Base-by-base conservation (phyloP, 2,329 filamentous ascomycete genomes). In the Hypoxylon sp. region DNA sequence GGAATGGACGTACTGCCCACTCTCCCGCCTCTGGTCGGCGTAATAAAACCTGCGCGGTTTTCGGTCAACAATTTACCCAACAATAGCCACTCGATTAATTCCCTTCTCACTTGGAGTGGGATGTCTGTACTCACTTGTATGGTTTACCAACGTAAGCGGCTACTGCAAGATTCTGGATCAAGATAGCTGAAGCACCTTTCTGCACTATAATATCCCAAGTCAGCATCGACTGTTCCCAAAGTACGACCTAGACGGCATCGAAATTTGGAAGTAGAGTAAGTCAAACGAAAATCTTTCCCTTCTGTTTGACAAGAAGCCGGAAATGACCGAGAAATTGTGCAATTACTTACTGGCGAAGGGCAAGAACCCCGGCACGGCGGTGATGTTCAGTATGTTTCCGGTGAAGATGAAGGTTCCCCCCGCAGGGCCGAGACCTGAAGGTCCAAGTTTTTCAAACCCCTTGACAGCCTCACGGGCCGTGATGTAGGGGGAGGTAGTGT, bases 341-440 rank as follows among this genome's bases (percentile, higher is more conserved):
- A 10, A 21, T 5, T 11, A 52, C 66, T 60, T 60, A 69, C 66
- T 67, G 21, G 69, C 72, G 9, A 76, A 71, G 2, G 43, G 21
- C 57, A 75, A 62, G 45, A 75, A 48, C 1, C 69, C 63, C 2
- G 63, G 57, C 0, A 67, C 0, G 5, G 56, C 63, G 11, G 38
- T 65, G 4, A 68, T 57, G 34, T 75, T 75, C 21, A 73, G 56
- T 23, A 59, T 53, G 41, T 77, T 77, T 4, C 75, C 75, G 0
- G 70, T 75, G 52, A 73, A 73, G 17, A 75, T 69, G 53, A 72
- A 76, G 0, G 75, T 76, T 23, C 59, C 73, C 0, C 74, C 73
- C 1, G 38, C 1, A 19, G 66, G 49, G 1, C 67, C 67, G 2
- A 72, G 62, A 14, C 67, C 68, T 9, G 64, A 48, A 55, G 60